Base-by-base conservation (phyloP, 805 yeast genomes). In the Teunomyces barrocoloradensis region DNA sequence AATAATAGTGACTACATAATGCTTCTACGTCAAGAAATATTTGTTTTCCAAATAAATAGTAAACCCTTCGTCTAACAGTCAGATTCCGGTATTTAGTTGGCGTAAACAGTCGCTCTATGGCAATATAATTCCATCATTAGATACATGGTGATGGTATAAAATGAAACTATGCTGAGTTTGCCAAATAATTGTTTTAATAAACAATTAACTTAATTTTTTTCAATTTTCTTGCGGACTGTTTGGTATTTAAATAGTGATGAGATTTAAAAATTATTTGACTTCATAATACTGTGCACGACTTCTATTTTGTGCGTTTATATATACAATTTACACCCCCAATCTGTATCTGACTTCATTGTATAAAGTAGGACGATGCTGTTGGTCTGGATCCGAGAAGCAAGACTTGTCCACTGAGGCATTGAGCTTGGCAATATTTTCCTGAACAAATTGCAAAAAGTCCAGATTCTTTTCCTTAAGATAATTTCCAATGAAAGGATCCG, bases 131-230 rank as follows among this genome's bases (percentile, higher is more conserved):
- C 76, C 76, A 71, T 71, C 76, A 69, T 71, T 67, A 50, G 58
- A 64, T 66, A 67, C 72, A 69, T 56, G 54, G 60, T 43, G 20
- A 46, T 39, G 46, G 65, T 63, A 65, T 64, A 53, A 49, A 63
- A 71, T 68, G 76, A 71, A 69, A 71, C 76, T 71, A 71, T 71
- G 76, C 75, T 69, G 58, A 68, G 71, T 59, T 65, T 69, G 74
- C 75, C 73, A 65, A 39, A 39, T 12, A 11, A 13, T 32, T 32
- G 15, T 32, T 30, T 6, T 13, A 32, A 30, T 13, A 32, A 30
- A 32, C 18, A 27, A 32, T 15, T 23, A 29, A 9, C 32, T 20
- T 36, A 6, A 32, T 6, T 17, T 34, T 13, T 25, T 25, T 28
- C 6, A 17, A n/a, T 12, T 34, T 35, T 33, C 13, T 42, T 12